phyloP scores from a whole-genome alignment of 2,329 filamentous ascomycete genomes.

The Alternaria sp. region DNA sequence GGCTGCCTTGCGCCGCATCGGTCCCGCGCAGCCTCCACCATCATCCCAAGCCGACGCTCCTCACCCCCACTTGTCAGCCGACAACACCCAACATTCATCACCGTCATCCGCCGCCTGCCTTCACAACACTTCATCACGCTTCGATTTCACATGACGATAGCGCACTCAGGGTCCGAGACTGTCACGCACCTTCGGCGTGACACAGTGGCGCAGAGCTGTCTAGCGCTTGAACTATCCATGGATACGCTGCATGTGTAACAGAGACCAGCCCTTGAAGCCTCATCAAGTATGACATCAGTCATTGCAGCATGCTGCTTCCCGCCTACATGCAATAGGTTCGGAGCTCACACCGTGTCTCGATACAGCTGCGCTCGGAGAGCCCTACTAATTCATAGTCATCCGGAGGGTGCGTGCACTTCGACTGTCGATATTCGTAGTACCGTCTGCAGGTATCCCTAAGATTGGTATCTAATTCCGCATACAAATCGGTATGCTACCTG shows the following conservation, averaged over 20 bases:
- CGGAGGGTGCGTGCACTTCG: neutral
- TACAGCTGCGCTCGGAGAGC: neutral
- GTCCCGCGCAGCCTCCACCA: neutral
- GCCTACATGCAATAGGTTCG: neutral
- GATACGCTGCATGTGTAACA: neutral
- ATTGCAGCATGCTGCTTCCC: neutral
- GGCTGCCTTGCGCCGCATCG: constrained; percentile 5
- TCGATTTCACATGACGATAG: neutral
- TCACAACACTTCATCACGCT: neutral
- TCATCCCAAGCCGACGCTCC: neutral
- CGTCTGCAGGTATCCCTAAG: neutral
- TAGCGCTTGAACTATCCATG: neutral
- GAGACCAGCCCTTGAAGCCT: neutral
- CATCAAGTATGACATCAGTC: neutral
- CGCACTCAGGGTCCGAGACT: neutral
- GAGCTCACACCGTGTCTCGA: neutral
- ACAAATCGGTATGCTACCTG: neutral
- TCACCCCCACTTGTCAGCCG: neutral
- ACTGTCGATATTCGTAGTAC: neutral
- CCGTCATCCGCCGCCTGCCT: neutral
- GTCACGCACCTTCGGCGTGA: neutral
- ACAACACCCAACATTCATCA: neutral
- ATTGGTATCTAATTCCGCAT: neutral
- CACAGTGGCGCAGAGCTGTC: neutral
- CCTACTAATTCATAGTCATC: neutral